Base-by-base conservation (phyloP, 441 rosid species). In the Euphorbia corollata region DNA sequence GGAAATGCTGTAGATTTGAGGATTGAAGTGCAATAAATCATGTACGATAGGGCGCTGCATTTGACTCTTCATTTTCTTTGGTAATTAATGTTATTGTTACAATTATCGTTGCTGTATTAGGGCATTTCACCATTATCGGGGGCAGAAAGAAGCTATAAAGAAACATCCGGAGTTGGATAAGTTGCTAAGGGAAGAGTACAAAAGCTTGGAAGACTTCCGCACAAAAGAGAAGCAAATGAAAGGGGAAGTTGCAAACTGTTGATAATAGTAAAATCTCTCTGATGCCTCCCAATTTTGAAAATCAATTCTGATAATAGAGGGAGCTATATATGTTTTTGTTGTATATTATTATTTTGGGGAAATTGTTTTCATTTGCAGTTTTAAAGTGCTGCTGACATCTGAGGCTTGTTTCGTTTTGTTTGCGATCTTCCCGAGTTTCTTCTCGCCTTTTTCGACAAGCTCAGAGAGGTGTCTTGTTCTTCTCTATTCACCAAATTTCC, bases 91-190 rank as follows among this genome's bases (percentile, higher is more conserved):
- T 6, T 50, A 11, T 50, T 15, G 18, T 50, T 50, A 50, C 18
- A 15, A 4, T 1, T 50, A 11, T 50, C 3, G 5, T 50, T 50
- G 16, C 5, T 50, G 45, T 68, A 69, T 62, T 78, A 94, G 99
- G 98, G 99, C 98, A 62, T 91, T 94, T 77, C 97, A 94, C 85
- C 91, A 91, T 81, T 94, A 84, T 48, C 79, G 92, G 16, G 85
- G 79, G 22, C 64, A 81, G 39, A 81, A 79, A 70, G 89, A 80
- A 65, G 81, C 83, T 13, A 50, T 91, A 45, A 79, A 75, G 83
- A 88, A 94, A 77, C 86, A 77, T 67, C 90, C 88, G 1, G 92
- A 91, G 70, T 73, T 91, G 75, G 94, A 94, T 75, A 85, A 79
- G 76, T 73, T 94, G 75, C 86, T 94, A 15, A 80, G 77, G 65